These are phyloP conservation scores for Boletus insuetus DNA, from an alignment of 768 basidiomycete species.

Conservation along the genomic window DNA sequence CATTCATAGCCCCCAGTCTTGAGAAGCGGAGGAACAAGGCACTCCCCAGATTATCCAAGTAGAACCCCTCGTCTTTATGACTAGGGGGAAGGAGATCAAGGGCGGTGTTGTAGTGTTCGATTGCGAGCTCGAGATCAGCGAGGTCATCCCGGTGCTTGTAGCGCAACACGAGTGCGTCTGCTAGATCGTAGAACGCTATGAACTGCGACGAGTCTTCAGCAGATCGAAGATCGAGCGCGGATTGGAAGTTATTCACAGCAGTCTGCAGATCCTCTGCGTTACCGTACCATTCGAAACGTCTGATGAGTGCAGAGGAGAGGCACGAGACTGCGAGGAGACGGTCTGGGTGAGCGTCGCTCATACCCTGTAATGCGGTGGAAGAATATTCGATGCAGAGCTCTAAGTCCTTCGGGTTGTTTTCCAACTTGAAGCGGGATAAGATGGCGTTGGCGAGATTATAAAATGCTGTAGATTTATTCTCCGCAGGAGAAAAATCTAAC, in stretches of 20 bases:
- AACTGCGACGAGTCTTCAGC: constrained; percentile 13
- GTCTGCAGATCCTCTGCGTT: constrained; percentile 25
- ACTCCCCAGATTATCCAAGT: constrained; percentile 21
- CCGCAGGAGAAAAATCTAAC: constrained; percentile 14
- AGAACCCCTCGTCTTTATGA: constrained; percentile 11
- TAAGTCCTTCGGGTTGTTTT: constrained; percentile 19
- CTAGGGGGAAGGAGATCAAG: constrained; percentile 15
- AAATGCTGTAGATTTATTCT: constrained; percentile 19
- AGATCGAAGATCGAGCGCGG: constrained; percentile 18
- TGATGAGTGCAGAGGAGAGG: constrained; percentile 23
- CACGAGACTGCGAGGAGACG: constrained; percentile 17
- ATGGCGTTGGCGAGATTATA: constrained; percentile 33
- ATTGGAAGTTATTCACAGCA: constrained; percentile 25
- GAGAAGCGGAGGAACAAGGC: constrained; percentile 26
- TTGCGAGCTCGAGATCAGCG: constrained; percentile 29
- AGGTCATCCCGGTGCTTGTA: constrained; percentile 22
- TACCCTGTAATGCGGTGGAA: constrained; percentile 12
- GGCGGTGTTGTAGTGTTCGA: constrained; percentile 23
- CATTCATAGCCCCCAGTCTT: constrained; percentile 6
- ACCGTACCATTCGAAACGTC: constrained; percentile 18
- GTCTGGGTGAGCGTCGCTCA: constrained; percentile 17
- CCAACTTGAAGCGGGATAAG: constrained; percentile 27
- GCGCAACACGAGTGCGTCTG: constrained; percentile 24
- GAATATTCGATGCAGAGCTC: constrained; percentile 24
- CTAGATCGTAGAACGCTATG: constrained; percentile 25